Percentiles rank a stretch among this genome's conserved stretches.
Evolutionary conservation across 108 stramenopile species (phyloP).

Genomic region (Schizochytrium sp.): DNA sequence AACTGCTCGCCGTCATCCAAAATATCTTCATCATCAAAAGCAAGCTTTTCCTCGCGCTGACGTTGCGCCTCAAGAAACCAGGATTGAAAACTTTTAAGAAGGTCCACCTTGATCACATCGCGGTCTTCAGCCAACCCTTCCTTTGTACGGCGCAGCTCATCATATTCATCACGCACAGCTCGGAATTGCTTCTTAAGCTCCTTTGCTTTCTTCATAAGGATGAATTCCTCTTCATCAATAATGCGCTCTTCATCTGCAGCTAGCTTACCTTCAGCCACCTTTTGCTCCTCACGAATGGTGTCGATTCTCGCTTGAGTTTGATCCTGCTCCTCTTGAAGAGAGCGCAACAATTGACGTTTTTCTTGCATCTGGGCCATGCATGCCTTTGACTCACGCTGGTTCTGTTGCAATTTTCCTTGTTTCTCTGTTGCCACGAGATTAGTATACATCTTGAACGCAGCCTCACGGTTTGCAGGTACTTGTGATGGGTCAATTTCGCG

Average conservation of each 20-base stretch:
- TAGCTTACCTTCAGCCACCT: constrained; percentile 8
- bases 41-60: constrained; percentile 15
- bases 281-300: constrained; percentile 56
- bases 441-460: constrained; percentile 65
- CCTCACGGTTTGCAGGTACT: background rate
- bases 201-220: constrained; percentile 63
- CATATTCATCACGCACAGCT: constrained; percentile 3
- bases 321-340: constrained; percentile 59
- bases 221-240: constrained; percentile 71
- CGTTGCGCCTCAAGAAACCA: constrained; percentile 50
- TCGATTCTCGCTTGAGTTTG: background rate
- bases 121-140: background rate
- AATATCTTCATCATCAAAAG: constrained; percentile 47
- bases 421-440: background rate
- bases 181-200: constrained; percentile 67
- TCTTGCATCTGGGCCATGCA: constrained; percentile 40
- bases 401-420: background rate
- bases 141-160: background rate
- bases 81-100: constrained; percentile 61
- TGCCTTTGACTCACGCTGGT: constrained; percentile 57
- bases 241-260: constrained; percentile 62
- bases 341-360: background rate
- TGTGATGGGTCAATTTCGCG: background rate
- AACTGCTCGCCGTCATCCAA: constrained; percentile 72
- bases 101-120: constrained; percentile 58